Evolutionary conservation across 1,139 yeast species (phyloP).

Genomic region (Blastobotrys aristatus): DNA sequence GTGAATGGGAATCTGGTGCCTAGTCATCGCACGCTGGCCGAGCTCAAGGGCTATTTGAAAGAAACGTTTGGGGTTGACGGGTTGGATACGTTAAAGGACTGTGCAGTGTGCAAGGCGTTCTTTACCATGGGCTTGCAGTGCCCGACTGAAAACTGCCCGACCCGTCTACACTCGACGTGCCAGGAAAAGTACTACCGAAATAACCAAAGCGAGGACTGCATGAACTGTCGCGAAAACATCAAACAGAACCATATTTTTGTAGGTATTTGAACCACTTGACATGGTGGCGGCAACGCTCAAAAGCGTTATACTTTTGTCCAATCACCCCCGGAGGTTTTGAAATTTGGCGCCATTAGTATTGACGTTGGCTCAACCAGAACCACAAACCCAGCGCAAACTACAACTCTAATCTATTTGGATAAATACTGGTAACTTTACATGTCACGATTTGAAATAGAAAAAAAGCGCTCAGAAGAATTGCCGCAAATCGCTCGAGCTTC

Average conservation of each 20-base stretch:
- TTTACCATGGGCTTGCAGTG: conserved; percentile 52
- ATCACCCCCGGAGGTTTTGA: not conserved
- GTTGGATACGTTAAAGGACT: conserved; percentile 43
- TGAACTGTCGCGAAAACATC: conserved; percentile 18
- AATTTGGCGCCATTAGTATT: not conserved
- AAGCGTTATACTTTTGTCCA: too few species aligned
- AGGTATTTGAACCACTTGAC: not conserved
- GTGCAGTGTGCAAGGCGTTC: conserved; percentile 52
- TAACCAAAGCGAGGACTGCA: conserved; percentile 16
- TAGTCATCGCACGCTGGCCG: conserved; percentile 24
- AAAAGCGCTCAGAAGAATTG: too few species aligned
- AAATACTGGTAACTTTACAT: too few species aligned
- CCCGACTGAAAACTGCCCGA: conserved; percentile 34
- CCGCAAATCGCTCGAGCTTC: too few species aligned
- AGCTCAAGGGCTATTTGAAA: conserved; percentile 29
- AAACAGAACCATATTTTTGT: conserved; percentile 8
- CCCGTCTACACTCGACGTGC: conserved; percentile 49
- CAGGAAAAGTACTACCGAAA: conserved; percentile 34
- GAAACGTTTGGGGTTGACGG: conserved; percentile 40
- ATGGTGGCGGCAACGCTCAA: too few species aligned
- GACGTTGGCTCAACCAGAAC: too few species aligned
- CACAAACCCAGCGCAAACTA: too few species aligned
- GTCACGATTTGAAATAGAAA: too few species aligned
- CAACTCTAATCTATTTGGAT: too few species aligned
- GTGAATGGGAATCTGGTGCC: conserved; percentile 14